Conservation (phyloP, 768 basidiomycete genomes). For the Serendipita sp. region DNA sequence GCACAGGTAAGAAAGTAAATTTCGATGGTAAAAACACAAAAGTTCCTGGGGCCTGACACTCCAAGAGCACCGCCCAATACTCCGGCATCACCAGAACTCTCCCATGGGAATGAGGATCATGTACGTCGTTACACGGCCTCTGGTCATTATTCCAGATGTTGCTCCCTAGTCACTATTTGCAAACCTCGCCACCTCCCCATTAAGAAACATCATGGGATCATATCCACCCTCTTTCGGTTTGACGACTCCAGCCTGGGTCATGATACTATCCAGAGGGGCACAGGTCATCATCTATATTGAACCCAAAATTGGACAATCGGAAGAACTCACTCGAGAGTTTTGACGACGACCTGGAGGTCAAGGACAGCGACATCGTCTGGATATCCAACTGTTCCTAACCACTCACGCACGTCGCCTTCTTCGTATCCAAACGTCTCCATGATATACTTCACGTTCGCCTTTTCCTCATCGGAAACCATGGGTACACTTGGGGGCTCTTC, state of each 20-base stretch:
- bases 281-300: neutral
- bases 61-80: too few species aligned
- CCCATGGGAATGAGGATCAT: too few species aligned
- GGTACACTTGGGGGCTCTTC: too few species aligned
- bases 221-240: neutral
- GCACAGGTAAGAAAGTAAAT: too few species aligned
- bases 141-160: too few species aligned
- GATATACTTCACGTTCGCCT: slow-evolving; percentile 58
- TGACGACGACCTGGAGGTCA: slow-evolving; percentile 42
- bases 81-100: too few species aligned
- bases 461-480: slow-evolving; percentile 25
- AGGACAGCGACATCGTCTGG: slow-evolving; percentile 49
- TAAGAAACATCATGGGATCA: neutral
- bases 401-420: slow-evolving; percentile 57
- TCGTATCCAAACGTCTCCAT: slow-evolving; percentile 64
- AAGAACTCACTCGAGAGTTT: slow-evolving; percentile 51
- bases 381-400: slow-evolving; percentile 69
- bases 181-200: neutral
- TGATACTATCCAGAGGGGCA: slow-evolving; percentile 28
- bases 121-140: too few species aligned
- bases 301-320: neutral
- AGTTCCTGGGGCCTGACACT: too few species aligned
- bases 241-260: slow-evolving; percentile 56
- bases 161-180: neutral
- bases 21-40: too few species aligned